These are phyloP conservation scores for Aspergillus melleus DNA, from an alignment of 2,329 filamentous ascomycete species.

Conservation along the genomic window DNA sequence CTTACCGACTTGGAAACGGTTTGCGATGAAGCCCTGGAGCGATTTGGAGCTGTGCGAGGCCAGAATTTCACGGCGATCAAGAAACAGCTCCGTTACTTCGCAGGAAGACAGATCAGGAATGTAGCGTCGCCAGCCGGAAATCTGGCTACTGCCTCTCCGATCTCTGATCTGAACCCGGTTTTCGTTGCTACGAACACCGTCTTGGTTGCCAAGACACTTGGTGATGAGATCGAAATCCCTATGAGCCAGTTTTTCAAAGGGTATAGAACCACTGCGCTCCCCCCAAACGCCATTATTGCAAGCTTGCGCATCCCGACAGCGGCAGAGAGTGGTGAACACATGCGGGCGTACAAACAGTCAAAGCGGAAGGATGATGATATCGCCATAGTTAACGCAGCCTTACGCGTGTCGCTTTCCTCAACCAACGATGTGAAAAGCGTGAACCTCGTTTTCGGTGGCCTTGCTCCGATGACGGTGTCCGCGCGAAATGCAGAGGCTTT, in stretches of 20 bases:
- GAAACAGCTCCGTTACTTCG: conserved; percentile 94
- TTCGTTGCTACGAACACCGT: conserved; percentile 84
- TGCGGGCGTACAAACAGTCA: conserved; percentile 90
- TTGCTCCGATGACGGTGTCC: conserved; percentile 88
- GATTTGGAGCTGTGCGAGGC: conserved; percentile 68
- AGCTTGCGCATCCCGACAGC: conserved; percentile 82
- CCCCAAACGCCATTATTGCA: conserved; percentile 79
- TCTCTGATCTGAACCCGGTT: conserved; percentile 93
- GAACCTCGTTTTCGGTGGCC: conserved; percentile 87
- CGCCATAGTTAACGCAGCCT: conserved; percentile 87
- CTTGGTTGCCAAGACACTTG: conserved; percentile 74
- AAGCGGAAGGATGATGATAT: conserved; percentile 99
- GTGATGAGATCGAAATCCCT: conserved; percentile 76
- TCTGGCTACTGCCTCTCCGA: conserved; percentile 89
- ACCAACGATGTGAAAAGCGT: conserved; percentile 69
- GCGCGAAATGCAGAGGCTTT: conserved; percentile 76
- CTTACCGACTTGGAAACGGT: conserved; percentile 89
- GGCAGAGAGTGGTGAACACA: conserved; percentile 73
- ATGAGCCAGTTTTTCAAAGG: conserved; percentile 92
- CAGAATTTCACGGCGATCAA: conserved; percentile 89
- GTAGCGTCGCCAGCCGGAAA: conserved; percentile 97
- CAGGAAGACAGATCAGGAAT: conserved; percentile 91
- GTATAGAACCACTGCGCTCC: conserved; percentile 80
- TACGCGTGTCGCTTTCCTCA: conserved; percentile 71
- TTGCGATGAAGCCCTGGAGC: conserved; percentile 72